A percentile compares a stretch with the other conserved stretches of the same genome.
These are phyloP conservation scores for Paracoccidioides lutzii DNA, from an alignment of 2,329 filamentous ascomycete species.

Conservation along the genomic window DNA sequence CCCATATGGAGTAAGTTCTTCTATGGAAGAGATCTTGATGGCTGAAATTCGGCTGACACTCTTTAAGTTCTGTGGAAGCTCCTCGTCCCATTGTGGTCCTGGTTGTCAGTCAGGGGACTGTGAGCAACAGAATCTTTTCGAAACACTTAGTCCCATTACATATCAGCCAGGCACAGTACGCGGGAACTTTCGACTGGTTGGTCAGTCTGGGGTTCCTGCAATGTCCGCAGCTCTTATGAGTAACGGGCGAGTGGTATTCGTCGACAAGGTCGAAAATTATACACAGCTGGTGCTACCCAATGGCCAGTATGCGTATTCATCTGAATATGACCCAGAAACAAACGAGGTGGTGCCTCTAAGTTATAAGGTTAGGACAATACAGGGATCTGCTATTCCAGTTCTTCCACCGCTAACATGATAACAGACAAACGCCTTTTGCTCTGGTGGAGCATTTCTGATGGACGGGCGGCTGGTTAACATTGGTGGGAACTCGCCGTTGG, in stretches of 20 bases:
- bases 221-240: constrained; percentile 50
- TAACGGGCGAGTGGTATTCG: constrained; percentile 47
- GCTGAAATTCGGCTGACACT: neutral
- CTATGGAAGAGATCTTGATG: neutral
- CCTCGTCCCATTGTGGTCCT: constrained; percentile 41
- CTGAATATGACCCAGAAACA: constrained; percentile 44
- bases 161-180: constrained; percentile 23
- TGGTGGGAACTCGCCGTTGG: constrained; percentile 46
- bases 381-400: neutral
- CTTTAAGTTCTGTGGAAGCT: constrained; percentile 24
- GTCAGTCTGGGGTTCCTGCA: constrained; percentile 47
- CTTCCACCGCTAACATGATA: constrained; percentile 4
- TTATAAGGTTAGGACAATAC: constrained; percentile 27
- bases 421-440: constrained; percentile 48
- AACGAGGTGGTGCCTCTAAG: constrained; percentile 36
- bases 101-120: constrained; percentile 46
- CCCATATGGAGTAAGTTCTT: constrained; percentile 42
- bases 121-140: constrained; percentile 4
- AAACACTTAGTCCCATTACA: constrained; percentile 1
- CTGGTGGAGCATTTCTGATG: constrained; percentile 45
- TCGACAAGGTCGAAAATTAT: constrained; percentile 53
- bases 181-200: constrained; percentile 38
- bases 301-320: constrained; percentile 46
- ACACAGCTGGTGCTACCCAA: constrained; percentile 43
- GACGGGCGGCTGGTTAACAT: constrained; percentile 44